These are phyloP conservation scores for Salix viminalis DNA, from an alignment of 345 rosid species.

Conservation along the genomic window DNA sequence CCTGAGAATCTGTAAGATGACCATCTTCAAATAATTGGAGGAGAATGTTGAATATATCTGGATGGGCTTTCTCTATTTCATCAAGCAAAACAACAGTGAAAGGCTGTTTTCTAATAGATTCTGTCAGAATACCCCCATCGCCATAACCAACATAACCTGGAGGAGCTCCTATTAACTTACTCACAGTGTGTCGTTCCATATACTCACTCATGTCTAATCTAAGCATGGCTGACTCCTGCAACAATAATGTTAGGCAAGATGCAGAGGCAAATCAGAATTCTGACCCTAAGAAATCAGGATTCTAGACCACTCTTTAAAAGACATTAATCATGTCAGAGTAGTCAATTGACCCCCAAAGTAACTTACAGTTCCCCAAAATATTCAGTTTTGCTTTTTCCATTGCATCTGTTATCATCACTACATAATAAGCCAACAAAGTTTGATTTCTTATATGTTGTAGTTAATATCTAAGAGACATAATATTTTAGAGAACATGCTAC, in stretches of 20 bases:
- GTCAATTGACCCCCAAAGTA: not conserved
- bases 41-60: conserved; percentile 91
- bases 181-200: conserved; percentile 97
- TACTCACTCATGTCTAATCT: conserved; percentile 99
- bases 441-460: not conserved
- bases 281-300: not conserved
- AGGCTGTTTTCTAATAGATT: conserved; percentile 92
- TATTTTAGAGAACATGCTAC: not conserved
- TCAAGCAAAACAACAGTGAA: conserved; percentile 76
- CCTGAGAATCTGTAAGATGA: conserved; percentile 98
- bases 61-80: conserved; percentile 58
- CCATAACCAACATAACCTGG: conserved; percentile 93
- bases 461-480: not conserved
- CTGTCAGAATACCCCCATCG: conserved; percentile 91
- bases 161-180: conserved; percentile 93
- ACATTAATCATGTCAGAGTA: not conserved
- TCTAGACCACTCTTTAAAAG: not conserved
- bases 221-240: conserved; percentile 86
- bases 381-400: not conserved
- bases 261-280: conserved; percentile 9
- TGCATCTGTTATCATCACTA: not conserved
- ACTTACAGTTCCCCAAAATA: not conserved
- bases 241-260: conserved; percentile 5
- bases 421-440: not conserved
- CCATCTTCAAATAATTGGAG: conserved; percentile 98